phyloP scores from a whole-genome alignment of 352 stramenopile genomes.

The Globisporangium heterothallicum region DNA sequence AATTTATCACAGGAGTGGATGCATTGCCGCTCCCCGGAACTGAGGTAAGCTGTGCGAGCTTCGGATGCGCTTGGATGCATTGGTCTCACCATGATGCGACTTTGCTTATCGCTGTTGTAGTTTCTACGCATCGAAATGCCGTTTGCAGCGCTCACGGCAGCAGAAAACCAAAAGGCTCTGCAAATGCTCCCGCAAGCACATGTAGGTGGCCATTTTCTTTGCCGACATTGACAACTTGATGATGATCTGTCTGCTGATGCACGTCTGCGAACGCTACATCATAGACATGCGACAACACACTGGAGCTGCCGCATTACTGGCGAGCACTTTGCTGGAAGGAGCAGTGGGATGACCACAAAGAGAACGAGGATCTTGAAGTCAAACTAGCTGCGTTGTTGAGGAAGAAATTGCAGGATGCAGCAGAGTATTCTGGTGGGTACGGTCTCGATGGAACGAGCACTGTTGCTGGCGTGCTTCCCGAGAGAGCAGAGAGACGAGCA shows the following conservation, averaged over 20 bases:
- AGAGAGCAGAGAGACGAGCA: constrained; percentile 5
- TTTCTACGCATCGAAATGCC: constrained; percentile 79
- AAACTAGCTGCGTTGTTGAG: constrained; percentile 36
- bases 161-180: constrained; percentile 39
- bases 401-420: constrained; percentile 45
- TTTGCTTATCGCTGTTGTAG: constrained; percentile 20
- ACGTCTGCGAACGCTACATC: too few relatives aligned
- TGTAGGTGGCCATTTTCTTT: constrained; percentile 23
- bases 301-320: constrained; percentile 75
- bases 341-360: constrained; percentile 21
- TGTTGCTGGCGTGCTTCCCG: constrained; percentile 16
- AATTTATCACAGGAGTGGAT: constrained; percentile 72
- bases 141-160: constrained; percentile 35
- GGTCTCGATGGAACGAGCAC: constrained; percentile 45
- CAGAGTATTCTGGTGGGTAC: constrained; percentile 66
- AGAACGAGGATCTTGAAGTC: constrained; percentile 26
- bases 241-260: too few relatives aligned
- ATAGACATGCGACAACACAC: constrained; percentile 71
- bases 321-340: constrained; percentile 54
- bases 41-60: constrained; percentile 34
- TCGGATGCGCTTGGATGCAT: neutral
- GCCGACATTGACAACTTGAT: neutral
- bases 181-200: constrained; percentile 71
- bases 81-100: neutral
- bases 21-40: constrained; percentile 54